Percentiles rank a stretch among this genome's conserved stretches.
Conservation (phyloP, 805 yeast genomes). For the Komagataella ulmi region DNA sequence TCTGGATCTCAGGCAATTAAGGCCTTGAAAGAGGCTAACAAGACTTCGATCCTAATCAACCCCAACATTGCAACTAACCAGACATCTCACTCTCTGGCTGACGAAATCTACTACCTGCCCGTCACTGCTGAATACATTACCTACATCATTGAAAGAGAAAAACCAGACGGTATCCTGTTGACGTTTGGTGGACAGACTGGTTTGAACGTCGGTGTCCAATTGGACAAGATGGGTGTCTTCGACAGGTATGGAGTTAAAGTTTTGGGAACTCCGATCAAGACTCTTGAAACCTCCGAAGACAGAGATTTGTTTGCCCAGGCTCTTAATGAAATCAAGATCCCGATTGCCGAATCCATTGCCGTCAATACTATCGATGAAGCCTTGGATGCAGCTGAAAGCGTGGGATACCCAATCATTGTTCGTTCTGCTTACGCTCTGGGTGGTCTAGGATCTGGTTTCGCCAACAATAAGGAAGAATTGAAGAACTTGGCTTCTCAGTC, state of each 20-base stretch:
- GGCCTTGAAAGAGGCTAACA: constrained; percentile 85
- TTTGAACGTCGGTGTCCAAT: constrained; percentile 87
- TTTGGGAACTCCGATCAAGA: constrained; percentile 92
- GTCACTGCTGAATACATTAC: constrained; percentile 95
- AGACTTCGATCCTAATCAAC: constrained; percentile 73
- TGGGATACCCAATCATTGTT: constrained; percentile 93
- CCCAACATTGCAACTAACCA: constrained; percentile 97
- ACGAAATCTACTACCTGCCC: constrained; percentile 89
- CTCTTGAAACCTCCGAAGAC: constrained; percentile 94
- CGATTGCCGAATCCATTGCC: constrained; percentile 94
- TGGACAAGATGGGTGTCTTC: constrained; percentile 90
- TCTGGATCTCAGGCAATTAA: constrained; percentile 96
- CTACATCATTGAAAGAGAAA: constrained; percentile 89
- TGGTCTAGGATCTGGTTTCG: constrained; percentile 97
- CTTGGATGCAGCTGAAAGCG: constrained; percentile 69
- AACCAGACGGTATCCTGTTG: constrained; percentile 89
- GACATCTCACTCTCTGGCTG: constrained; percentile 90
- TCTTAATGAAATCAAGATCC: constrained; percentile 85
- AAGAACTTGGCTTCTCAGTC: constrained; percentile 84
- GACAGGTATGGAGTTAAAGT: constrained; percentile 87
- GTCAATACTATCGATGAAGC: constrained; percentile 92
- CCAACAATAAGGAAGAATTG: constrained; percentile 70
- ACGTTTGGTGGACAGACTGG: constrained; percentile 99
- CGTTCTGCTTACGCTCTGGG: constrained; percentile 97
- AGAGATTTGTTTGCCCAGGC: constrained; percentile 95